Base-by-base conservation (phyloP, 2,329 filamentous ascomycete species). In the Cordyceps cicadae region DNA sequence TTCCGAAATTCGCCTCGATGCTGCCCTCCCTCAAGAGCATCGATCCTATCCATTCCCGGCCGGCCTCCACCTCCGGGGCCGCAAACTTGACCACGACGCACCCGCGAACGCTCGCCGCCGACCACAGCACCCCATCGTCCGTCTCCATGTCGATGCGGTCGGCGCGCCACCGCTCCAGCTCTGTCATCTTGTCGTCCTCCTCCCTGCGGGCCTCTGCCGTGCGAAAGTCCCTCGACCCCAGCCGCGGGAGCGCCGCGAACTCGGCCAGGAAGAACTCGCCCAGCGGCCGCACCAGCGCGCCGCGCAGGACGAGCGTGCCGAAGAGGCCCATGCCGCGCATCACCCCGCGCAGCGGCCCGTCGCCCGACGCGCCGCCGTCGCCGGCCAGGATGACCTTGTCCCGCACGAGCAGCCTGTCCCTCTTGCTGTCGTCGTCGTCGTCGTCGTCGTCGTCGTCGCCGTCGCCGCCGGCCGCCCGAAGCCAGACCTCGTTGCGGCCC, bases 41-140 rank as follows among this genome's bases (percentile, higher is more conserved):
- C 7, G 79, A 80, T 11, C 86, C 85, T 62, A 97, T 79, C 91
- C 92, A 97, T 52, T 82, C 76, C 65, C 89, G 84, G 4, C 87
- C 92, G 29, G 87, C 88, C 71, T 97, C 92, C 26, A 96, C 87
- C 50, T 87, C 87, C 59, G 80, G 81, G 1, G 92, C 90, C 1
- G 90, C 91, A 71, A 97, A 95, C 72, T 97, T 97, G 66, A 97
- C 88, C 29, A 97, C 81, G 3, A 94, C 87, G 69, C 93, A 96
- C 4, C 90, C 88, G 58, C 92, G 82, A 39, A 95, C 85, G 29
- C 81, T 82, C 15, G 92, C 89, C 14, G 89, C 90, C 29, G 91
- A 92, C 90, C 92, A 96, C 3, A 93, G 77, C 3, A 96, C 73
- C 17, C 82, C 82, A 54, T 81, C 77, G 11, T 74, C 69, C 63